Evolutionary conservation across 176 grass and related monocot genomes (phyloP).

Genomic region (Cenchrus fungigraminus): DNA sequence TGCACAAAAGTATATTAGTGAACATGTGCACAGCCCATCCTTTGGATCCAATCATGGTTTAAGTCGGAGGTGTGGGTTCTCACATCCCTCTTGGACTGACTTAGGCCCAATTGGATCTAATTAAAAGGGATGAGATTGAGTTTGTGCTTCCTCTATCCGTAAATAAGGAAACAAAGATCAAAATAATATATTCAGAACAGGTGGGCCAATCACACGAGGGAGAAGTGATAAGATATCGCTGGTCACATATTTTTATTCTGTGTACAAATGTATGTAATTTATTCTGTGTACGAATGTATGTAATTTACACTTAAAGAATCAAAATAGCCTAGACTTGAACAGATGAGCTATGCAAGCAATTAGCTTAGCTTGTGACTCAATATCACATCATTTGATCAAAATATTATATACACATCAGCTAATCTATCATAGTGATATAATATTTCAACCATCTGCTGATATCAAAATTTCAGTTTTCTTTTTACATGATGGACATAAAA

Average conservation of each 20-base stretch:
- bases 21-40: neutral
- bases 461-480: neutral
- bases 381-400: neutral
- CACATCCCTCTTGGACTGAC: neutral
- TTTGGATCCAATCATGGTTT: neutral
- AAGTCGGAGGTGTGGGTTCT: neutral
- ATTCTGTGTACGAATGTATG: neutral
- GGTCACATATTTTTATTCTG: neutral
- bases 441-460: conserved; percentile 20
- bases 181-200: conserved; percentile 28
- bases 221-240: conserved; percentile 6
- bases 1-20: neutral
- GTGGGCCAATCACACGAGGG: conserved; percentile 14
- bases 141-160: neutral
- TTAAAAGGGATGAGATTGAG: conserved; percentile 5
- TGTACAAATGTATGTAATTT: neutral
- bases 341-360: neutral
- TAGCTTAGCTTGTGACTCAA: conserved; percentile 10
- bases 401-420: neutral
- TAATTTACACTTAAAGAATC: neutral
- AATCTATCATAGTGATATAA: neutral
- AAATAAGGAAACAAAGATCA: conserved; percentile 13
- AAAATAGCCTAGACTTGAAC: conserved; percentile 16
- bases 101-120: neutral
- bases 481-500: neutral